Conservation (phyloP, 2,329 filamentous ascomycete species). For the Coniochaeta pulveracea region DNA sequence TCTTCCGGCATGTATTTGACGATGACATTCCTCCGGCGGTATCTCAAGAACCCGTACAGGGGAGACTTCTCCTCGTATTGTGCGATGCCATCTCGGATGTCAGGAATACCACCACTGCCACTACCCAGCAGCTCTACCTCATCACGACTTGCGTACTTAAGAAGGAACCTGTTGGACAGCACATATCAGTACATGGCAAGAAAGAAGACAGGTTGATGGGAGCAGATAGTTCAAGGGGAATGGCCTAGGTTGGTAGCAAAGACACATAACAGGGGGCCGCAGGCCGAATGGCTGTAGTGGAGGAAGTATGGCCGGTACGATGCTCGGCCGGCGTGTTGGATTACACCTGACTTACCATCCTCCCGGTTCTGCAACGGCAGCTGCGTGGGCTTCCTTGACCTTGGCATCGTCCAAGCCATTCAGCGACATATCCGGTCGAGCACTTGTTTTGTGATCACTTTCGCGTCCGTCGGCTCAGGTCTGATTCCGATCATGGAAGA, state of each 20-base stretch:
- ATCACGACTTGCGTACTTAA: slow-evolving; percentile 85
- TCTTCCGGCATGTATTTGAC: slow-evolving; percentile 88
- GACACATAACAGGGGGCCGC: too few species aligned
- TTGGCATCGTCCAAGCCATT: slow-evolving; percentile 80
- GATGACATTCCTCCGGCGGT: slow-evolving; percentile 79
- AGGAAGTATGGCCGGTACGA: not conserved
- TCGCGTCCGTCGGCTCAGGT: slow-evolving; percentile 3
- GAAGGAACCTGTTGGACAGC: slow-evolving; percentile 63
- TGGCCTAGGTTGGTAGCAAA: too few species aligned
- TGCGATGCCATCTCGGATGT: slow-evolving; percentile 68
- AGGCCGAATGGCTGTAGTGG: too few species aligned
- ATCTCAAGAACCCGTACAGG: slow-evolving; percentile 83
- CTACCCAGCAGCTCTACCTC: slow-evolving; percentile 68
- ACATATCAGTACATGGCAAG: not conserved
- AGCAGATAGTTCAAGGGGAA: too few species aligned
- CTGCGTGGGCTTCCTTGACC: slow-evolving; percentile 76
- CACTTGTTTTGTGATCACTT: slow-evolving; percentile 5
- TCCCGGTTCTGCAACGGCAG: slow-evolving; percentile 69
- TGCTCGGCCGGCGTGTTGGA: not conserved
- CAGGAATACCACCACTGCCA: slow-evolving; percentile 72
- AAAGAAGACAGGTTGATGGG: not conserved
- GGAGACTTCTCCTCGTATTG: slow-evolving; percentile 77
- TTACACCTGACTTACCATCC: slow-evolving; percentile 63
- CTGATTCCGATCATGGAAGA: slow-evolving; percentile 6
- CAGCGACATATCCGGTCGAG: slow-evolving; percentile 62